A percentile compares a stretch with the other conserved stretches of the same genome.
These are phyloP conservation scores for Cryptococcus sp. DNA, from an alignment of 1,284 basidiomycete species.

Conservation along the genomic window DNA sequence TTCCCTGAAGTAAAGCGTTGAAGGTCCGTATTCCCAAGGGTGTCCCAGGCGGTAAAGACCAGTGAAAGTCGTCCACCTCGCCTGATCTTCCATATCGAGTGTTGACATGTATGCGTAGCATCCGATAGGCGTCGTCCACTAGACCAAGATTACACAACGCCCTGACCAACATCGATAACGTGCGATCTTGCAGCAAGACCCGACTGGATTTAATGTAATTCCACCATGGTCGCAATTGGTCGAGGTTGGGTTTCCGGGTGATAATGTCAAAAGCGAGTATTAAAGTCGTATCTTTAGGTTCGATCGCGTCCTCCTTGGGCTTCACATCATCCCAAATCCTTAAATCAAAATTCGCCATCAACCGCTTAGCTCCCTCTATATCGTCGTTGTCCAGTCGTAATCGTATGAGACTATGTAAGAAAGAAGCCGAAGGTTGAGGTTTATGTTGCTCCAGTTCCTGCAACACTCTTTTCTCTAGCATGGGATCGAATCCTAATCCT, in stretches of 20 bases:
- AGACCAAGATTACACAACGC: not conserved
- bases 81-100: not conserved
- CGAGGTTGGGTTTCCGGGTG: not conserved
- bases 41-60: constrained; percentile 7
- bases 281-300: not conserved
- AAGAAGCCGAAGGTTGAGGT: no score
- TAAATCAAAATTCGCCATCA: not conserved
- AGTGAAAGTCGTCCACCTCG: not conserved
- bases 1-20: constrained; percentile 15
- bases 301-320: not conserved
- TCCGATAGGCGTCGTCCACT: not conserved
- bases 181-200: not conserved
- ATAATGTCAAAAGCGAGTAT: not conserved
- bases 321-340: not conserved
- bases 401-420: not conserved
- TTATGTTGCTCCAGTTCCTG: not conserved
- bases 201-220: not conserved
- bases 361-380: not conserved
- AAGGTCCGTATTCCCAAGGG: constrained; percentile 12
- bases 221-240: not conserved
- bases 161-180: not conserved
- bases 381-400: not conserved
- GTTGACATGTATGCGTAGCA: not conserved
- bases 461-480: not conserved
- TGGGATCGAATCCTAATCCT: not conserved